Evolutionary conservation across 164 flowering plant genomes (phyloP).

Genomic region (Hamamelis virginiana): DNA sequence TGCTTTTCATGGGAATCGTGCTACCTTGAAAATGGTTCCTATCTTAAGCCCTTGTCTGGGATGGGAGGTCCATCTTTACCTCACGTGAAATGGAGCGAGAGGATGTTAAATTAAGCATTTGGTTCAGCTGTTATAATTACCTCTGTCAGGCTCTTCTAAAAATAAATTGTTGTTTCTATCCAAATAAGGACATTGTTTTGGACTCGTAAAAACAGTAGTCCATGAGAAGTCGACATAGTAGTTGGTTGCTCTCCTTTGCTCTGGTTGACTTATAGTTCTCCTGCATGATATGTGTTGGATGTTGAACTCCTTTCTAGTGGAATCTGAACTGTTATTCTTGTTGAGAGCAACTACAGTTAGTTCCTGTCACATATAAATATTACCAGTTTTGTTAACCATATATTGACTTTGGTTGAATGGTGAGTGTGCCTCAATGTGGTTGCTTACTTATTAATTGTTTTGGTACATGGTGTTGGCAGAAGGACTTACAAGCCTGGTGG

Average conservation of each 20-base stretch:
- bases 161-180: not conserved
- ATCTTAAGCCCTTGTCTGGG: no score
- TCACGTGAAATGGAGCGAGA: no score
- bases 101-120: no score
- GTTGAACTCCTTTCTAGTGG: not conserved
- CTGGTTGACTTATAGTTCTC: not conserved
- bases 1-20: no score
- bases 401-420: not conserved
- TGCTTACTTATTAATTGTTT: not conserved
- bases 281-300: not conserved
- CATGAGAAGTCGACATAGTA: not conserved
- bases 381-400: not conserved
- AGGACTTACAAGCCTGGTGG: conserved; percentile 51
- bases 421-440: not conserved
- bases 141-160: no score
- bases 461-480: conserved; percentile 28
- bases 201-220: not conserved
- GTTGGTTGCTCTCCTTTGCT: no score
- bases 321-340: not conserved
- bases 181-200: not conserved
- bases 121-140: no score
- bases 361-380: not conserved
- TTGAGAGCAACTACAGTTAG: not conserved
- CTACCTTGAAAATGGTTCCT: no score
- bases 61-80: no score